Evolutionary conservation across 257 asterid genomes (phyloP), one percentile per base, ranked within the genome.

Genomic region (Cynanchum wilfordii): DNA sequence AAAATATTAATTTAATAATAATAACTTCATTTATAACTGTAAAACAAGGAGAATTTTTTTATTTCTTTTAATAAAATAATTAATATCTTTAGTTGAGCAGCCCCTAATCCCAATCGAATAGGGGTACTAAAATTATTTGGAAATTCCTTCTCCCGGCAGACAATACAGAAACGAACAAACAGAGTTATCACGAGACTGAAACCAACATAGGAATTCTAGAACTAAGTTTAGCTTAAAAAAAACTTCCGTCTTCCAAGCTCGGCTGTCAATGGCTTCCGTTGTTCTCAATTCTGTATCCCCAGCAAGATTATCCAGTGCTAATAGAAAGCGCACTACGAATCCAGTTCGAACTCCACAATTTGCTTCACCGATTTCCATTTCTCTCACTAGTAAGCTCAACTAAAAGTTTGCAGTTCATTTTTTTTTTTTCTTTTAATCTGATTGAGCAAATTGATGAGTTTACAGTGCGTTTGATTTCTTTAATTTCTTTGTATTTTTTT

Each of bases 181-280:
- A 10, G 25, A 63, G 27, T 33, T 33, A 36, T 36, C 50, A 19
- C 45, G 17, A 36, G 44, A 6, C 68, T 42, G 7, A 36, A 11
- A 0, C 68, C 67, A 60, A 16, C 24, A 0, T 29, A 5, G 66
- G 42, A 59, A 10, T 30, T 62, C 12, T 7, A 64, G 50, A 64
- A 9, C 42, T 27, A 19, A 40, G 19, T 59, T 12, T 29, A 8
- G 66, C 33, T n/a, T n/a, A n/a, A 1, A 27, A 29, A 15, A 24
- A 52, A 45, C 27, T 63, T 58, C 45, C 38, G 22, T 17, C 3
- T 54, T 40, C 15, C 30, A 4, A 20, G 56, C 70, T 30, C n/a
- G 42, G 8, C 33, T 17, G 42, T 60, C 87, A 64, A 93, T 93
- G 97, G 89, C 94, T 64, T 82, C 92, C 56, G 60, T 56, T 17